A percentile compares a stretch with the other conserved stretches of the same genome.
These are phyloP conservation scores for Fusarium chaquense DNA, from an alignment of 2,329 filamentous ascomycete genomes.

Conservation along the genomic window DNA sequence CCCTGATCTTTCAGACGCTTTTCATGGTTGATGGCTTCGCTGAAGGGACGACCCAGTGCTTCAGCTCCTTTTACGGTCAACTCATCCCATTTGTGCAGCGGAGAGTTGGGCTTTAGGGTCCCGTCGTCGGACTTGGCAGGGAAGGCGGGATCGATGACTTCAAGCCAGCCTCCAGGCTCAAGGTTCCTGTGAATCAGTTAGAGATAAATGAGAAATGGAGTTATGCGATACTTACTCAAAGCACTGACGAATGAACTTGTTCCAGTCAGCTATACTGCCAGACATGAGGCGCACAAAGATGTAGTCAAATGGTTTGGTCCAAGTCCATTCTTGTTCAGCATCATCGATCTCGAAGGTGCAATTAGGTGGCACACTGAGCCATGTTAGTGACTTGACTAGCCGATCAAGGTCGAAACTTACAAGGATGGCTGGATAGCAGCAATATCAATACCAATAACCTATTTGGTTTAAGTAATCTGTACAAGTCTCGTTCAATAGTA, in stretches of 20 bases:
- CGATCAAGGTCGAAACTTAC: rapidly evolving
- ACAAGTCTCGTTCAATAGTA: rapidly evolving
- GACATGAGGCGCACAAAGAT: constrained; percentile 36
- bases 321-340: constrained; percentile 32
- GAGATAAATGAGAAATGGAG: rapidly evolving
- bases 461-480: rapidly evolving
- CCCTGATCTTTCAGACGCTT: constrained; percentile 11
- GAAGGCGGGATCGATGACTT: constrained; percentile 32
- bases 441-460: constrained; percentile 31
- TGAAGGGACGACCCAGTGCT: constrained; percentile 11
- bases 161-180: constrained; percentile 34
- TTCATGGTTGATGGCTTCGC: constrained; percentile 19
- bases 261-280: constrained; percentile 34
- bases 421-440: constrained; percentile 28
- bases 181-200: background rate
- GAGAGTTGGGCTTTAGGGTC: constrained; percentile 11
- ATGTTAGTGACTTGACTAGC: rapidly evolving
- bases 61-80: constrained; percentile 19
- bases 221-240: constrained; percentile 6
- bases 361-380: constrained; percentile 6
- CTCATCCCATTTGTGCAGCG: constrained; percentile 26
- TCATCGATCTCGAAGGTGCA: constrained; percentile 32
- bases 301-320: constrained; percentile 23
- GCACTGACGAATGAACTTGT: constrained; percentile 6
- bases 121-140: constrained; percentile 37